A percentile compares a stretch with the other conserved stretches of the same genome.
phyloP scores from a whole-genome alignment of 768 basidiomycete genomes.

The Phlebiopsis flavidoalba region DNA sequence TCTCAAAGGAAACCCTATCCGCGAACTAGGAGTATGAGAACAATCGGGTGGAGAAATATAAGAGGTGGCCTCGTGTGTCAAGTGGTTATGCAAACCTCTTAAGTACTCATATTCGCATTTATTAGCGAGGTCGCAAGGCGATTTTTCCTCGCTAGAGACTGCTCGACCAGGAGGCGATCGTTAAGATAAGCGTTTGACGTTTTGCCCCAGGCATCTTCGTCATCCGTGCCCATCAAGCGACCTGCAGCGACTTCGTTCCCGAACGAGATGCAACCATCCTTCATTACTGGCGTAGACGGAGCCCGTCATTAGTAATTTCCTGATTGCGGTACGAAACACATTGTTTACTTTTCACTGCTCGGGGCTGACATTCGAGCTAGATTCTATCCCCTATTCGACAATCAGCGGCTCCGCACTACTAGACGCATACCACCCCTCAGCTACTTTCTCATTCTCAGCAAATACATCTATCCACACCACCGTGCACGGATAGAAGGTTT shows the following conservation, averaged over 20 bases:
- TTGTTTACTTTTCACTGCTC: neutral
- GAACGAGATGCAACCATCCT: conserved; percentile 63
- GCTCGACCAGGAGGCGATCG: conserved; percentile 77
- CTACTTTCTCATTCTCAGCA: conserved; percentile 89
- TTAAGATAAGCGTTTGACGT: conserved; percentile 78
- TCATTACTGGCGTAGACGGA: conserved; percentile 70
- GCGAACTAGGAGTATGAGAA: conserved; percentile 53
- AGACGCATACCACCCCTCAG: conserved; percentile 73
- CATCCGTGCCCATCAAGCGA: conserved; percentile 30
- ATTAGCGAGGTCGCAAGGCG: conserved; percentile 76
- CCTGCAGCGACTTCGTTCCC: conserved; percentile 75
- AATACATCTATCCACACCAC: conserved; percentile 78
- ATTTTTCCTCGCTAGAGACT: conserved; percentile 78
- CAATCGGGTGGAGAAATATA: conserved; percentile 58
- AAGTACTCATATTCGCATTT: neutral
- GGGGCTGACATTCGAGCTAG: conserved; percentile 34
- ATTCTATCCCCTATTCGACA: conserved; percentile 84
- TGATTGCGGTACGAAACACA: conserved; percentile 50
- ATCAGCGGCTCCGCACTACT: conserved; percentile 59
- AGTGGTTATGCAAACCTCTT: neutral
- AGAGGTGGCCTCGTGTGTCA: conserved; percentile 57
- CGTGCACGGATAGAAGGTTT: conserved; percentile 73
- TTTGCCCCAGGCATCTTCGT: conserved; percentile 44
- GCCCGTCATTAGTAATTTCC: conserved; percentile 69
- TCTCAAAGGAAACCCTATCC: conserved; percentile 70